These are phyloP conservation scores for Paraphoma sp. DNA, from an alignment of 2,329 filamentous ascomycete species.

Conservation along the genomic window DNA sequence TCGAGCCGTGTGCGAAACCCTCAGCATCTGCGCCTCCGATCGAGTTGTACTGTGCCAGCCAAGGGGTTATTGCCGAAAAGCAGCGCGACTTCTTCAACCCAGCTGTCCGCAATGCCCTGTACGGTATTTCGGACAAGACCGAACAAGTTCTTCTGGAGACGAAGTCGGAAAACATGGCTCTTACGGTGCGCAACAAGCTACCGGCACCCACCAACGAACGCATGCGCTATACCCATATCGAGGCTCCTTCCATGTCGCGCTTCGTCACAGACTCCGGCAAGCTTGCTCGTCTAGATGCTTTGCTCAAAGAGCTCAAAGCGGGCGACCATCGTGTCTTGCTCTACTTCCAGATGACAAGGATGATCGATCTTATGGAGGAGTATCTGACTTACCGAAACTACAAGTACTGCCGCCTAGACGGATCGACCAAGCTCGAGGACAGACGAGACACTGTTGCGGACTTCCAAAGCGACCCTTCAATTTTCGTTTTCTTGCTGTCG, in stretches of 20 bases:
- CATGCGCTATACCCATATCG: slow-evolving; percentile 86
- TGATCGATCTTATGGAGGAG: slow-evolving; percentile 99
- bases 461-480: slow-evolving; percentile 92
- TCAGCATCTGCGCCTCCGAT: slow-evolving; percentile 85
- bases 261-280: slow-evolving; percentile 99
- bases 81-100: slow-evolving; percentile 80
- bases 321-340: slow-evolving; percentile 91
- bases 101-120: slow-evolving; percentile 75
- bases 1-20: slow-evolving; percentile 84
- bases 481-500: slow-evolving; percentile 95
- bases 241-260: slow-evolving; percentile 93
- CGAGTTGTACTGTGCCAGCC: slow-evolving; percentile 76
- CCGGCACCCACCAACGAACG: slow-evolving; percentile 82
- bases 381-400: slow-evolving; percentile 99
- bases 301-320: slow-evolving; percentile 89
- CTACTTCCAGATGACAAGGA: slow-evolving; percentile 99
- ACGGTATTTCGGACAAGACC: slow-evolving; percentile 66
- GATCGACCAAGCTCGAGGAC: slow-evolving; percentile 96
- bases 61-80: slow-evolving; percentile 68
- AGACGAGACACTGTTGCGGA: slow-evolving; percentile 94
- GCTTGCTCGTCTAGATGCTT: slow-evolving; percentile 84
- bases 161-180: slow-evolving; percentile 70
- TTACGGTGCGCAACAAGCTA: slow-evolving; percentile 70
- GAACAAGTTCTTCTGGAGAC: slow-evolving; percentile 78
- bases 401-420: slow-evolving; percentile 96